phyloP scores from a whole-genome alignment of 2,329 filamentous ascomycete genomes.

The Fusarium guadeloupense region DNA sequence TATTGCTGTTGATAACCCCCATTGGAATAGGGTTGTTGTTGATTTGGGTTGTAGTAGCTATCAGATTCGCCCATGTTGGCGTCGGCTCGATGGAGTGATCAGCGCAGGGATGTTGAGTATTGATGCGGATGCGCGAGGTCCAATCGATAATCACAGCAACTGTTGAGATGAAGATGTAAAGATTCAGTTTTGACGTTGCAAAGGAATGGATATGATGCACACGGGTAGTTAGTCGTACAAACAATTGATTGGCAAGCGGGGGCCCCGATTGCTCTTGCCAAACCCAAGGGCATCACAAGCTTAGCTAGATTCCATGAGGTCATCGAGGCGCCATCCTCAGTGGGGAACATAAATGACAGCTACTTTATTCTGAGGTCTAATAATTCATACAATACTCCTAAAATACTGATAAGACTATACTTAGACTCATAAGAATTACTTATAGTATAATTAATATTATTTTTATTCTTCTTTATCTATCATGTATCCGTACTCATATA shows the following conservation, averaged over 20 bases:
- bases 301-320: slow-evolving; percentile 29
- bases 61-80: slow-evolving; percentile 49
- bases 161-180: not conserved
- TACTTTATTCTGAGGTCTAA: too few species aligned
- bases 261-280: slow-evolving; percentile 22
- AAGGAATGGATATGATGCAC: not conserved
- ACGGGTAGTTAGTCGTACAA: not conserved
- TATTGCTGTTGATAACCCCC: slow-evolving; percentile 38
- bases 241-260: slow-evolving; percentile 16
- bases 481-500: too few species aligned
- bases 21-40: slow-evolving; percentile 36
- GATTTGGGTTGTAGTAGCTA: slow-evolving; percentile 44
- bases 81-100: slow-evolving; percentile 20
- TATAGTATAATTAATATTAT: too few species aligned
- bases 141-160: slow-evolving; percentile 6
- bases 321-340: slow-evolving; percentile 33
- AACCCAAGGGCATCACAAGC: slow-evolving; percentile 34
- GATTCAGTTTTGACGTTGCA: not conserved
- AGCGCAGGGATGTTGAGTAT: slow-evolving; percentile 20
- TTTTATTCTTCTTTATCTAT: too few species aligned
- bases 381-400: too few species aligned
- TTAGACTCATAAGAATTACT: too few species aligned
- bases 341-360: too few species aligned
- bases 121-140: not conserved
- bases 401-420: too few species aligned